These are phyloP conservation scores for Monilinia polystroma DNA, from an alignment of 2,329 filamentous ascomycete species.

Conservation along the genomic window DNA sequence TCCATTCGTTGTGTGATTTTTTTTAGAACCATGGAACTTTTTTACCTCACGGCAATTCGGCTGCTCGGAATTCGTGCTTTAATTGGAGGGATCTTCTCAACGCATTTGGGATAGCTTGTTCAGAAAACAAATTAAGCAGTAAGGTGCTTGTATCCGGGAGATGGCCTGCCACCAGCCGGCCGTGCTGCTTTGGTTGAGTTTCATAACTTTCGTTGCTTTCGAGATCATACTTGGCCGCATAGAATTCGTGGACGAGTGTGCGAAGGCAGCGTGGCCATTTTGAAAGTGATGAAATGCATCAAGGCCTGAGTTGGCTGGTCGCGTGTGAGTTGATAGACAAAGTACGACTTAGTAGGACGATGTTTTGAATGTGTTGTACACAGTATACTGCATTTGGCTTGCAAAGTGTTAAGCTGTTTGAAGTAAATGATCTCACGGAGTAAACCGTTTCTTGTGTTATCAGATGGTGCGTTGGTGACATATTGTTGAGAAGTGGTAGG, in stretches of 20 bases:
- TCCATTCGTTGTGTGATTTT: background rate
- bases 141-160: constrained; percentile 16
- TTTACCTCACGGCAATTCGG: constrained; percentile 9
- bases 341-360: constrained; percentile 30
- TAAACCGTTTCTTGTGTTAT: constrained; percentile 20
- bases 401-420: constrained; percentile 23
- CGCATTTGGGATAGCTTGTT: constrained; percentile 6
- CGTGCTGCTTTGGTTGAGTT: constrained; percentile 23
- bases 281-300: constrained; percentile 23
- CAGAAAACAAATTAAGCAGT: constrained; percentile 14
- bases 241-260: constrained; percentile 25
- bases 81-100: constrained; percentile 12
- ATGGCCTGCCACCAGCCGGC: constrained; percentile 18
- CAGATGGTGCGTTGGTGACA: constrained; percentile 22
- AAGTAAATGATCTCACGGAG: constrained; percentile 22
- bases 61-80: background rate
- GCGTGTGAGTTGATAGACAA: constrained; percentile 18
- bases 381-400: constrained; percentile 20
- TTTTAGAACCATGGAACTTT: background rate
- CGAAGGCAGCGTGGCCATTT: constrained; percentile 24
- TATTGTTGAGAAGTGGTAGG: constrained; percentile 18
- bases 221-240: constrained; percentile 22
- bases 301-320: constrained; percentile 23
- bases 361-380: constrained; percentile 33
- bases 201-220: constrained; percentile 11